Conservation (phyloP, 768 basidiomycete genomes). For the Serendipita indica region DNA sequence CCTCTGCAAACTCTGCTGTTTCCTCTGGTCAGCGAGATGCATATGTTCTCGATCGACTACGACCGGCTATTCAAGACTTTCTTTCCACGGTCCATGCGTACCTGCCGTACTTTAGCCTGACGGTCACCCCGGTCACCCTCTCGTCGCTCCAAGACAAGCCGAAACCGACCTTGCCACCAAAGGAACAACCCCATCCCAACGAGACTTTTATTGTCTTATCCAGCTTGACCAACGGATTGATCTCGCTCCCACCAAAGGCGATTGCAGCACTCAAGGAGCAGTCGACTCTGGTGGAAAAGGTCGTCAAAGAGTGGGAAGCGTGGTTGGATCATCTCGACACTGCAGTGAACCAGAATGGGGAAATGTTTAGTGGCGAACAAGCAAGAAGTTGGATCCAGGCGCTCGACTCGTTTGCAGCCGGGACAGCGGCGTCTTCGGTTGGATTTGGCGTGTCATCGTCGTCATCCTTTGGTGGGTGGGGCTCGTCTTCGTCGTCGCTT, state of each 20-base stretch:
- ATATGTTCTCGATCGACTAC: conserved; percentile 60
- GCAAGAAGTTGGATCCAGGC: conserved; percentile 54
- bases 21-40: conserved; percentile 58
- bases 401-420: conserved; percentile 48
- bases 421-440: conserved; percentile 10
- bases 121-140: conserved; percentile 22
- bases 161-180: conserved; percentile 35
- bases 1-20: conserved; percentile 10
- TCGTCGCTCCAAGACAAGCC: conserved; percentile 23
- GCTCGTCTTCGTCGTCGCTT: not conserved
- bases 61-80: conserved; percentile 63
- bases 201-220: conserved; percentile 64
- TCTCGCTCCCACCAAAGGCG: conserved; percentile 47
- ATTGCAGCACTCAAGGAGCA: conserved; percentile 30
- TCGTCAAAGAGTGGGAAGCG: conserved; percentile 60
- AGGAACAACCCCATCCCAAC: conserved; percentile 51
- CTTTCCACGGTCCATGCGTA: conserved; percentile 66
- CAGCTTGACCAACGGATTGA: conserved; percentile 49
- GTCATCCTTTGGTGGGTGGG: conserved; percentile 6
- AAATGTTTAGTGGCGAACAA: conserved; percentile 66
- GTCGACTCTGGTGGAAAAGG: conserved; percentile 37
- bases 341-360: conserved; percentile 52
- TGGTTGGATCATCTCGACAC: conserved; percentile 62
- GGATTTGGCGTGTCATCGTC: not conserved
- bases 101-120: conserved; percentile 69